These are phyloP conservation scores for Medicago ruthenica DNA, from an alignment of 306 rosid species.

Conservation along the genomic window DNA sequence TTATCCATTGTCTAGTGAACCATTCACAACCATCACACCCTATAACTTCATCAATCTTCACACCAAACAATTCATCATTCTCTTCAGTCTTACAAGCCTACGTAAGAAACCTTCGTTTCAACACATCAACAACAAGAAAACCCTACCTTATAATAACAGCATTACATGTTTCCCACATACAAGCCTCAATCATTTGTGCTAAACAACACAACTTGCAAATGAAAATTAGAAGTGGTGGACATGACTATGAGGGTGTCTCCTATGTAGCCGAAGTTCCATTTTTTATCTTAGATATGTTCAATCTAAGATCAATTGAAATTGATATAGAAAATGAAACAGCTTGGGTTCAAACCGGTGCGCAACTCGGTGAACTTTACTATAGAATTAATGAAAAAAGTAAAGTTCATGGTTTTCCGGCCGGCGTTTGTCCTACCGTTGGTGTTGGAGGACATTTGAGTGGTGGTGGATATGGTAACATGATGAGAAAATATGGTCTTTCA, in stretches of 20 bases:
- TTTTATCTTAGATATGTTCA: slow-evolving; percentile 74
- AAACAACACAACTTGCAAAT: slow-evolving; percentile 56
- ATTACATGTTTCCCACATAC: slow-evolving; percentile 63
- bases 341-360: slow-evolving; percentile 70
- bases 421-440: slow-evolving; percentile 80
- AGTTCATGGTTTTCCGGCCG: slow-evolving; percentile 72
- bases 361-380: slow-evolving; percentile 69
- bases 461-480: slow-evolving; percentile 78
- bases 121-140: slow-evolving; percentile 56
- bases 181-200: slow-evolving; percentile 59
- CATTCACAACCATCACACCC: slow-evolving; percentile 58
- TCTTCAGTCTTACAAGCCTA: slow-evolving; percentile 55
- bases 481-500: slow-evolving; percentile 71
- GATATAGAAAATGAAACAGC: slow-evolving; percentile 58
- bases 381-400: slow-evolving; percentile 61
- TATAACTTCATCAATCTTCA: slow-evolving; percentile 55
- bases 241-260: slow-evolving; percentile 71
- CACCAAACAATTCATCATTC: slow-evolving; percentile 55
- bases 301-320: slow-evolving; percentile 55
- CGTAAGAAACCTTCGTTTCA: slow-evolving; percentile 70
- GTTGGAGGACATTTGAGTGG: slow-evolving; percentile 83
- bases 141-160: slow-evolving; percentile 70
- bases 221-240: slow-evolving; percentile 80
- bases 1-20: slow-evolving; percentile 56
- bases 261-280: slow-evolving; percentile 62